Evolutionary conservation across 2,329 filamentous ascomycete genomes (phyloP), one percentile per base, ranked within the genome.

Genomic region (Dichotomopilus funicola): DNA sequence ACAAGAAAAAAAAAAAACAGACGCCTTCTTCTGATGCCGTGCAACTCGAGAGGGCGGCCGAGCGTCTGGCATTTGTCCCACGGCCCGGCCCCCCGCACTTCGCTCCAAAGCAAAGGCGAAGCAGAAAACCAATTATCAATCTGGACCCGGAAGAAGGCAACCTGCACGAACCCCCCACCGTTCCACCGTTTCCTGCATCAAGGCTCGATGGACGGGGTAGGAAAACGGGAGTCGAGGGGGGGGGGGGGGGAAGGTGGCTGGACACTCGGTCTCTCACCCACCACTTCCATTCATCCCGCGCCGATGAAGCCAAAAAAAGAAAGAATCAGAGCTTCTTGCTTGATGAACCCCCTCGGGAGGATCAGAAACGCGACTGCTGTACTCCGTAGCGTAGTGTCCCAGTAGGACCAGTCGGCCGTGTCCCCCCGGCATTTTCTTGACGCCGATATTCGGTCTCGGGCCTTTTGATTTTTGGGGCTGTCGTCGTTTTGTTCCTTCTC

Each of bases 41-140:
- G 49, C 50, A 37, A 56, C 54, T 40, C n/a, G 2, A 44, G 43
- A 4, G 33, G 44, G 41, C 33, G 54, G 38, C 44, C 40, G 44
- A 49, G 49, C 34, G 49, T 37, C 6, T 27, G 19, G 47, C 3
- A 27, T 11, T 40, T 46, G 42, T 50, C 31, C 41, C 7, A 51
- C 53, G 12, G 45, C 33, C 19, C 49, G 13, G 35, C 27, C 43
- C 27, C 43, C 19, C 19, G 19, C 19, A 27, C 19, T 27, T 27
- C 19, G 19, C 19, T 27, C 2, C 19, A 27, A 2, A 27, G 19
- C 19, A 27, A 27, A 45, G 49, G 49, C 40, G 49, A 56, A 35
- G 44, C 43, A 31, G 48, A n/a, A 9, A 4, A 40, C 12, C 19
- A 27, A 27, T 27, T 27, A 3, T 27, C 19, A 27, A 27, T 27